Evolutionary conservation across 495 filamentous ascomycete genomes (phyloP).

Genomic region (Neurospora terricola): DNA sequence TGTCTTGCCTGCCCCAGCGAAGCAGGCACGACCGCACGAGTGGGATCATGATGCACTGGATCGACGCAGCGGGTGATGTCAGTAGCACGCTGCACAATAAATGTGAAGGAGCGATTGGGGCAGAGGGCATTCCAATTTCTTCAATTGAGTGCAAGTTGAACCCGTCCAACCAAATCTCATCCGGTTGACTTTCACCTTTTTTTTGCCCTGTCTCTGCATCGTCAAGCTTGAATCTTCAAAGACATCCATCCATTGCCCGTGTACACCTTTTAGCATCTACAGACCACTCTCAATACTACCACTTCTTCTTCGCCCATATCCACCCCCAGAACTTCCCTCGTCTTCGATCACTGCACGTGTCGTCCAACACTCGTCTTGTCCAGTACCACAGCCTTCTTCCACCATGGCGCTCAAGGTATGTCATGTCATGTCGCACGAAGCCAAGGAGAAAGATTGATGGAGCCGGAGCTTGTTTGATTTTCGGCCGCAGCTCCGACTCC

Average conservation of each 20-base stretch:
- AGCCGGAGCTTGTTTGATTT: neutral
- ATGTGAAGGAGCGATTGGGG: neutral
- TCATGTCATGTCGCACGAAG: neutral
- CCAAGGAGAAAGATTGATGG: neutral
- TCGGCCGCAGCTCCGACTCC: neutral
- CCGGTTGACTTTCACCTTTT: neutral
- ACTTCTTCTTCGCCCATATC: neutral
- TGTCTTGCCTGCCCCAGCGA: too few species aligned
- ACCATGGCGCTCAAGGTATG: slow-evolving; percentile 41
- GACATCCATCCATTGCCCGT: neutral
- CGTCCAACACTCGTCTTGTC: neutral
- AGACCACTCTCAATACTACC: neutral
- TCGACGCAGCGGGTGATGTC: neutral
- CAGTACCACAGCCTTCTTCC: neutral
- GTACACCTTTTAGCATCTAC: neutral
- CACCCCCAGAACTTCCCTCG: neutral
- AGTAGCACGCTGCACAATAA: neutral
- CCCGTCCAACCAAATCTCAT: neutral
- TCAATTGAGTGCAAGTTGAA: neutral
- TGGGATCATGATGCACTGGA: neutral
- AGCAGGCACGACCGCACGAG: neutral
- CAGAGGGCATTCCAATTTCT: neutral
- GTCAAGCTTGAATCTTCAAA: neutral
- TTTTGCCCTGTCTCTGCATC: neutral
- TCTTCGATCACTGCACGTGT: neutral